Percentiles rank a stretch among this genome's conserved stretches.
Evolutionary conservation across 805 yeast genomes (phyloP).

Genomic region (Monosporozyma siamensis): DNA sequence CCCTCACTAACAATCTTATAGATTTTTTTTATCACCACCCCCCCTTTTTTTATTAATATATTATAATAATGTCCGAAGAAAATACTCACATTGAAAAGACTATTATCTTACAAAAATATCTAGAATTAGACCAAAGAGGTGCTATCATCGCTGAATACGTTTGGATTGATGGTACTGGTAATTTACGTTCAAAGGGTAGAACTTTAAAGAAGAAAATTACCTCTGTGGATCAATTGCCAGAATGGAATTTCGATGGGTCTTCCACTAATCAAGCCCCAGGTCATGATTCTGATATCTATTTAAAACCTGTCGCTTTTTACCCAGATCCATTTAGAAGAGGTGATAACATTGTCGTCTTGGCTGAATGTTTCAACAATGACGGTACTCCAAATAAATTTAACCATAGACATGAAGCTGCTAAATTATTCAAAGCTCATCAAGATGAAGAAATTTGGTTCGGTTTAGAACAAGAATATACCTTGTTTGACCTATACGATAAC

Average conservation of each 20-base stretch:
- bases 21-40: neutral
- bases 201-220: constrained; percentile 64
- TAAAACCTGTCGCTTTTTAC: constrained; percentile 92
- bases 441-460: constrained; percentile 91
- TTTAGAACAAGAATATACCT: constrained; percentile 96
- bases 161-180: constrained; percentile 93
- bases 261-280: constrained; percentile 99
- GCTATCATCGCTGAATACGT: constrained; percentile 89
- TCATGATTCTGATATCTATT: constrained; percentile 86
- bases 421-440: constrained; percentile 87
- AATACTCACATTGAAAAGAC: constrained; percentile 44
- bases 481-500: constrained; percentile 82
- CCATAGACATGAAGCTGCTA: constrained; percentile 95
- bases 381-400: constrained; percentile 98
- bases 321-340: constrained; percentile 98
- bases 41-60: too few relatives aligned
- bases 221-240: constrained; percentile 81
- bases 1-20: too few relatives aligned
- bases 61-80: constrained; percentile 1
- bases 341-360: constrained; percentile 87
- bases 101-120: constrained; percentile 71
- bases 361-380: constrained; percentile 97
- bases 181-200: constrained; percentile 88
- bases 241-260: constrained; percentile 99
- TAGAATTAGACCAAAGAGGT: constrained; percentile 78